Percentiles rank a stretch among this genome's conserved stretches.
These are phyloP conservation scores for Bruguiera parviflora DNA, from an alignment of 345 rosid species.

Conservation along the genomic window DNA sequence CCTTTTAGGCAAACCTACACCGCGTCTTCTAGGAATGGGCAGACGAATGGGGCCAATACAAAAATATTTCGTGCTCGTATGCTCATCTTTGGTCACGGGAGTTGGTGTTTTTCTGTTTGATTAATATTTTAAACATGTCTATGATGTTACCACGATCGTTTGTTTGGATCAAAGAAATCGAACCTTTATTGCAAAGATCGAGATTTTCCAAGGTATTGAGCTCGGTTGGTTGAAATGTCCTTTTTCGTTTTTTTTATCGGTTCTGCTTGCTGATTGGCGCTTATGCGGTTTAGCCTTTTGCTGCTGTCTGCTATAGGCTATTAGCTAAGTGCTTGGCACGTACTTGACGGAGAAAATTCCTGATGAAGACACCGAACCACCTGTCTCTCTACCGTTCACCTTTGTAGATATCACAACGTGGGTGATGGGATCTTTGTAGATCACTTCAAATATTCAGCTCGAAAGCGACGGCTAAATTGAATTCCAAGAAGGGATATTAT, in stretches of 20 bases:
- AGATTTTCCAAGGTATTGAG: too few relatives aligned
- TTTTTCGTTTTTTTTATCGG: neutral
- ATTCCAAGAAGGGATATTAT: too few relatives aligned
- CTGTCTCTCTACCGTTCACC: too few relatives aligned
- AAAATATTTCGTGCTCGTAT: neutral
- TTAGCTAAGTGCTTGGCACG: neutral
- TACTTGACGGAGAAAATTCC: neutral
- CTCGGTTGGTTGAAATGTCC: too few relatives aligned
- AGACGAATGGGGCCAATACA: conserved; percentile 2
- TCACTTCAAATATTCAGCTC: too few relatives aligned
- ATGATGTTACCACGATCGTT: conserved; percentile 14
- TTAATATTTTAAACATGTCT: conserved; percentile 1
- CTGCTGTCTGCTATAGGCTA: neutral
- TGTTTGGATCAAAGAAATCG: conserved; percentile 4
- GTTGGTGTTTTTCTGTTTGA: neutral
- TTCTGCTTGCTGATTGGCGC: too few relatives aligned
- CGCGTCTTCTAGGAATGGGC: conserved; percentile 8
- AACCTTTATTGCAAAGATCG: too few relatives aligned
- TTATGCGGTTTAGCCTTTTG: too few relatives aligned
- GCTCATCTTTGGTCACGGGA: conserved; percentile 13
- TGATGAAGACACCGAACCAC: too few relatives aligned
- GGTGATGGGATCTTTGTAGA: too few relatives aligned
- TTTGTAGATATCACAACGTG: too few relatives aligned
- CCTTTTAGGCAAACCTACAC: conserved; percentile 10
- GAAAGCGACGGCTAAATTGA: too few relatives aligned